Evolutionary conservation across 2,329 filamentous ascomycete genomes (phyloP).

Genomic region (Colletotrichum endophyticum): DNA sequence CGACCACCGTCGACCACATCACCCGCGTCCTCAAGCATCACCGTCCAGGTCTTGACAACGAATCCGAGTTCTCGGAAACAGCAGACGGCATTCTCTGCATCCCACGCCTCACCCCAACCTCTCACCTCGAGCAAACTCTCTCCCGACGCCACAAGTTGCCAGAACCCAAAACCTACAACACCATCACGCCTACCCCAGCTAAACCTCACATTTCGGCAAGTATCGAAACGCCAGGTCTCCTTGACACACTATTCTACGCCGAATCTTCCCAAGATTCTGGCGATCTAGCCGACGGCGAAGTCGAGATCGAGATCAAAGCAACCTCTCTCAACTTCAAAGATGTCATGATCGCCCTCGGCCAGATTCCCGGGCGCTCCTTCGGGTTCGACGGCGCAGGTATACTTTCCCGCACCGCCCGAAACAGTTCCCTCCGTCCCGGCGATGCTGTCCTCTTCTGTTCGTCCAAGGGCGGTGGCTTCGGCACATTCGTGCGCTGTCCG

Average conservation of each 20-base stretch:
- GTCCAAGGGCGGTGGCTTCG: constrained; percentile 15
- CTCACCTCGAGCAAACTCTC: background rate
- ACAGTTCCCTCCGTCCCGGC: constrained; percentile 25
- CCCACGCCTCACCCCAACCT: constrained; percentile 12
- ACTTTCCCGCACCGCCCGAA: constrained; percentile 30
- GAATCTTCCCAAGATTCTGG: background rate
- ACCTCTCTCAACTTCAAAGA: constrained; percentile 40
- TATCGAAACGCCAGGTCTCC: background rate
- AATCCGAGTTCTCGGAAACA: background rate
- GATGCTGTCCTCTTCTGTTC: constrained; percentile 25
- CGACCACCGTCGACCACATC: background rate
- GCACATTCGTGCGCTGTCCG: constrained; percentile 22
- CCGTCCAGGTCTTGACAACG: background rate
- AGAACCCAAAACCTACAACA: background rate
- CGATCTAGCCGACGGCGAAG: constrained; percentile 16
- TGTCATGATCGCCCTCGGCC: constrained; percentile 37
- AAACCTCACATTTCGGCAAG: background rate
- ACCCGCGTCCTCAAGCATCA: background rate
- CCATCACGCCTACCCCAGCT: background rate
- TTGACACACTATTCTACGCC: background rate
- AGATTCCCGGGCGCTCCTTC: constrained; percentile 32
- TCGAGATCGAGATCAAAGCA: constrained; percentile 30
- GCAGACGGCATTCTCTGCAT: background rate
- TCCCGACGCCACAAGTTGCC: background rate
- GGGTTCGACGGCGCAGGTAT: constrained; percentile 37